Base-by-base conservation (phyloP, 2,329 filamentous ascomycete genomes). In the Zymoseptoria ardabiliae region DNA sequence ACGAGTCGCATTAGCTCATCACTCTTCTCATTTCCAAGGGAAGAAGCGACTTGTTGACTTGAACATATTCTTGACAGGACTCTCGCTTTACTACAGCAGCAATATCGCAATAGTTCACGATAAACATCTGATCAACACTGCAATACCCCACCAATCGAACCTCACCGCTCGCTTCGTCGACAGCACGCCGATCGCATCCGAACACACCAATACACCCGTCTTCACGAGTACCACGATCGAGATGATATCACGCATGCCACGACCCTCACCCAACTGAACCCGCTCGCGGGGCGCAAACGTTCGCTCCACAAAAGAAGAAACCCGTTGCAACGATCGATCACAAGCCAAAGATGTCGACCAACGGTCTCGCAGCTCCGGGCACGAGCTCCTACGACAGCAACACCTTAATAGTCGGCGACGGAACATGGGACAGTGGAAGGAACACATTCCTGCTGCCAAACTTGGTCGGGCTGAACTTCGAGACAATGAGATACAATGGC, bases 401-500 rank as follows among this genome's bases (percentile, higher is more conserved):
- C 69, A 89, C 85, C n/a, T 79, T 92, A 80, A 81, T 79, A 58
- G 89, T 93, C 17, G 89, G 89, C 63, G 90, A 93, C 71, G 90
- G 90, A 21, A 93, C 90, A 35, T 94, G 90, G 89, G 87, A 92
- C 69, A 87, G 87, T 59, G 79, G 81, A 60, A 87, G 87, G 71
- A 90, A 92, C 70, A 85, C 83, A 19, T 94, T 93, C 71, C 77
- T 94, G 57, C 76, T 94, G 55, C 90, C 90, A 41, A 91, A 91
- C 69, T 77, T 94, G 52, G 79, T 86, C 68, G 89, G 88, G 8
- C 75, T 90, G 64, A 90, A 91, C 71, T 90, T 90, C 72, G 87
- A 87, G 54, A 92, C 89, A 5, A 92, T 90, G 85, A 85, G 82
- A 71, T 91, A 91, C 76, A 94, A 94, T 82, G 90, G 89, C 72